phyloP scores from a whole-genome alignment of 2,329 filamentous ascomycete genomes.

The Ceratocystis eucalypticola region DNA sequence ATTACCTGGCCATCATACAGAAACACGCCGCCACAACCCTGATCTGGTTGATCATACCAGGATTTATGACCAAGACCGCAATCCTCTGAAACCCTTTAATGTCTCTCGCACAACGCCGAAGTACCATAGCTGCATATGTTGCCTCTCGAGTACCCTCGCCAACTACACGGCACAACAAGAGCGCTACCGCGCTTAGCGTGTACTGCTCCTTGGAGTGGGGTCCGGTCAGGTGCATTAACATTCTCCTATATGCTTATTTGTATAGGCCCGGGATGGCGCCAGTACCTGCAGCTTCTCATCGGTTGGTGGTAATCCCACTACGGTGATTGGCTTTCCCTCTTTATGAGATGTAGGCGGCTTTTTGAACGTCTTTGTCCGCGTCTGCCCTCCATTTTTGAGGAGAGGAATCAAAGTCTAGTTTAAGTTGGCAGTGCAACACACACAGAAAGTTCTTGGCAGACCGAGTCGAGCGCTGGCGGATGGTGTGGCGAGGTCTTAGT shows the following conservation, averaged over 20 bases:
- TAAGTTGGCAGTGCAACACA: conserved; percentile 72
- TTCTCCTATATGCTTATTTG: conserved; percentile 32
- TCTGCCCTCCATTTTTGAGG: conserved; percentile 49
- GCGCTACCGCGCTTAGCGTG: conserved; percentile 22
- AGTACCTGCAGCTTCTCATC: conserved; percentile 25
- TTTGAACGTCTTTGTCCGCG: conserved; percentile 84
- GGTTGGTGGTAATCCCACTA: conserved; percentile 24
- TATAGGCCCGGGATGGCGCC: conserved; percentile 36
- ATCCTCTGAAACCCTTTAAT: conserved; percentile 25
- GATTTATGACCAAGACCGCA: conserved; percentile 7
- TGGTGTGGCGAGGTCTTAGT: not conserved
- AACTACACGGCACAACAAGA: conserved; percentile 20
- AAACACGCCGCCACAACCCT: conserved; percentile 27
- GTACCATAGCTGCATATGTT: conserved; percentile 27
- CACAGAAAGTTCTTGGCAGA: conserved; percentile 45
- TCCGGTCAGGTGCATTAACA: conserved; percentile 47
- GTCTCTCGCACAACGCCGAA: conserved; percentile 34
- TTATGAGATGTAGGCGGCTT: conserved; percentile 48
- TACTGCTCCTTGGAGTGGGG: conserved; percentile 34
- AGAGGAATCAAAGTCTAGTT: conserved; percentile 92
- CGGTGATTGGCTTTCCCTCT: conserved; percentile 22
- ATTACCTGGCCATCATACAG: conserved; percentile 26
- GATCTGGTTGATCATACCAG: conserved; percentile 35
- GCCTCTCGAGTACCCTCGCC: conserved; percentile 20
- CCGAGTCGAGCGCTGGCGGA: conserved; percentile 20